Conservation (phyloP, 257 asterid genomes). For the Primulina eburnea region DNA sequence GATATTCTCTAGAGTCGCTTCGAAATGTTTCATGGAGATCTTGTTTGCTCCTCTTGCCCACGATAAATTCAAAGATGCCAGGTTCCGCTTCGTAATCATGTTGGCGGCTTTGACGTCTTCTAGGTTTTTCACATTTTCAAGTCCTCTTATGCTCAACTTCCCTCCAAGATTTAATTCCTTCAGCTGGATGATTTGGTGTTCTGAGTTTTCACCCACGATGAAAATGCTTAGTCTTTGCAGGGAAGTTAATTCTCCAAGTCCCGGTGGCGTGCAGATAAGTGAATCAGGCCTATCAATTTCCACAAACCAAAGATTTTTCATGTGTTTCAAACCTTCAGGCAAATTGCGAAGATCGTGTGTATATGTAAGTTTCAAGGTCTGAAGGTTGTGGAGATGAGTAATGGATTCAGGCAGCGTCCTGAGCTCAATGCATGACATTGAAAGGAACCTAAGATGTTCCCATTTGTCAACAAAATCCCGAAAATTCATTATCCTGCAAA, state of each 20-base stretch:
- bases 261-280: conserved; percentile 29
- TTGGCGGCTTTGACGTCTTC: conserved; percentile 27
- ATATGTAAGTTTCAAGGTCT: conserved; percentile 22
- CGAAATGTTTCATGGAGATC: conserved; percentile 11
- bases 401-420: conserved; percentile 20
- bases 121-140: conserved; percentile 19
- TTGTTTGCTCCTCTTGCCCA: conserved; percentile 3
- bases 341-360: not conserved
- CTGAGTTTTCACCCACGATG: conserved; percentile 28
- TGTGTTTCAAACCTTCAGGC: conserved; percentile 23
- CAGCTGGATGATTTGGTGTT: conserved; percentile 27
- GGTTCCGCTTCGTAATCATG: conserved; percentile 16
- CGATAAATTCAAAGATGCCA: conserved; percentile 17
- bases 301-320: conserved; percentile 30
- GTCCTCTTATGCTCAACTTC: conserved; percentile 25
- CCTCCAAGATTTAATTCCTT: conserved; percentile 26
- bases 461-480: conserved; percentile 2
- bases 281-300: not conserved
- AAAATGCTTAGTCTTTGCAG: conserved; percentile 25
- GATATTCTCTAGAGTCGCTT: conserved; percentile 27
- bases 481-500: accelerated
- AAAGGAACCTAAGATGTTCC: conserved; percentile 21
- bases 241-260: conserved; percentile 18
- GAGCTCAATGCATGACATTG: not conserved
- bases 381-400: conserved; percentile 25